Evolutionary conservation across 441 rosid genomes (phyloP).

Genomic region (Bruguiera hainesii): DNA sequence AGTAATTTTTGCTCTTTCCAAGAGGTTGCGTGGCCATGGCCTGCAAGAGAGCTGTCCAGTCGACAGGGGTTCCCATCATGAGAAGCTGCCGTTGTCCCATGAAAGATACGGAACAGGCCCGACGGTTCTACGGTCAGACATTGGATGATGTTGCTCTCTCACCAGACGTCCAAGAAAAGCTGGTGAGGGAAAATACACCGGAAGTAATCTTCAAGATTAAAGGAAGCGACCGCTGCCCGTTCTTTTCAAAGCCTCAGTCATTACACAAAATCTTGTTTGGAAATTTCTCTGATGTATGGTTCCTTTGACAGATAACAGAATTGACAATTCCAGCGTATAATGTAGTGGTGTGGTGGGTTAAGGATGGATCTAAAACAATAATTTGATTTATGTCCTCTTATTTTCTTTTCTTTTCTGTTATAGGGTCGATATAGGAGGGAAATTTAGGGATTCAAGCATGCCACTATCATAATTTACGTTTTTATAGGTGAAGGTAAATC

Average conservation of each 20-base stretch:
- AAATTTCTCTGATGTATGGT: conserved; percentile 49
- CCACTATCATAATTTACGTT: no score
- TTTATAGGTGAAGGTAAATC: no score
- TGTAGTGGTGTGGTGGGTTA: no score
- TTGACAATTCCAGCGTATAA: no score
- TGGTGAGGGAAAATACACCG: conserved; percentile 75
- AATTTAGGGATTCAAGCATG: no score
- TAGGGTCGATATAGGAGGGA: no score
- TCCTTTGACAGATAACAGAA: not conserved
- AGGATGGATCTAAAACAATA: no score
- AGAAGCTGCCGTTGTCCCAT: conserved; percentile 57
- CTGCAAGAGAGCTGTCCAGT: conserved; percentile 61
- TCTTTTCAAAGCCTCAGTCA: conserved; percentile 93
- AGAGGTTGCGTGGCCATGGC: conserved; percentile 95
- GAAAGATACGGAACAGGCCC: conserved; percentile 57
- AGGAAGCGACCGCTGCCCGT: conserved; percentile 94
- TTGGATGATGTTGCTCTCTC: conserved; percentile 92
- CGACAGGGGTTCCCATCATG: conserved; percentile 46
- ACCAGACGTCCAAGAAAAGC: conserved; percentile 85
- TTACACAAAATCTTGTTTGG: conserved; percentile 72
- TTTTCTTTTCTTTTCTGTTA: no score
- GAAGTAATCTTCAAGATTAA: conserved; percentile 96
- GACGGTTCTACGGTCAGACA: conserved; percentile 82
- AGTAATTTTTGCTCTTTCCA: conserved; percentile 24
- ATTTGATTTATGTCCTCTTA: no score